Evolutionary conservation across 345 rosid genomes (phyloP).

Genomic region (Alliaria petiolata): DNA sequence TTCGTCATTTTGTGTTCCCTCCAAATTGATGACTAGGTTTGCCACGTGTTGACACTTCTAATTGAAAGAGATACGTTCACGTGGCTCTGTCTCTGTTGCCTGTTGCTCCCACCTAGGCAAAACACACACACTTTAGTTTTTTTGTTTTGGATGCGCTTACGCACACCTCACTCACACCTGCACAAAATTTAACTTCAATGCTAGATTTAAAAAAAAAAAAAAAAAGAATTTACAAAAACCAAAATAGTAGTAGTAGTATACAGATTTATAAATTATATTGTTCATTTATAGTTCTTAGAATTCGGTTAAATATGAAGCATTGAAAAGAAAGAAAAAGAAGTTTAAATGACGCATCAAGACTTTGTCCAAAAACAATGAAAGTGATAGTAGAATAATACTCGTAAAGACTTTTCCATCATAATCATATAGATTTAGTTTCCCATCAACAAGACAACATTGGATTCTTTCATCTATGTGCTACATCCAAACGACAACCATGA

Average conservation of each 20-base stretch:
- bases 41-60: constrained; percentile 34
- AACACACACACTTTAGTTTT: constrained; percentile 1
- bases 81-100: constrained; percentile 33
- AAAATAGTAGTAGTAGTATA: too few relatives aligned
- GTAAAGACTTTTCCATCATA: constrained; percentile 12
- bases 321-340: neutral
- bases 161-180: too few relatives aligned
- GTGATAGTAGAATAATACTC: constrained; percentile 21
- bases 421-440: constrained; percentile 11
- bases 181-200: neutral
- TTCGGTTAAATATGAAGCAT: neutral
- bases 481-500: constrained; percentile 15
- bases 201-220: too few relatives aligned
- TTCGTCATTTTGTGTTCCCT: neutral
- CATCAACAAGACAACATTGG: constrained; percentile 31
- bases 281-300: constrained; percentile 2
- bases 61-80: constrained; percentile 33
- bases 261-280: neutral
- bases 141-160: neutral
- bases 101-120: constrained; percentile 31
- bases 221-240: too few relatives aligned
- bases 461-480: constrained; percentile 31
- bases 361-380: constrained; percentile 25
- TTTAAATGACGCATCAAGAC: constrained; percentile 7
- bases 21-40: constrained; percentile 28